A percentile compares a stretch with the other conserved stretches of the same genome.
These are phyloP conservation scores for Phyllosticta citrichinensis DNA, from an alignment of 2,329 filamentous ascomycete genomes.

Conservation along the genomic window DNA sequence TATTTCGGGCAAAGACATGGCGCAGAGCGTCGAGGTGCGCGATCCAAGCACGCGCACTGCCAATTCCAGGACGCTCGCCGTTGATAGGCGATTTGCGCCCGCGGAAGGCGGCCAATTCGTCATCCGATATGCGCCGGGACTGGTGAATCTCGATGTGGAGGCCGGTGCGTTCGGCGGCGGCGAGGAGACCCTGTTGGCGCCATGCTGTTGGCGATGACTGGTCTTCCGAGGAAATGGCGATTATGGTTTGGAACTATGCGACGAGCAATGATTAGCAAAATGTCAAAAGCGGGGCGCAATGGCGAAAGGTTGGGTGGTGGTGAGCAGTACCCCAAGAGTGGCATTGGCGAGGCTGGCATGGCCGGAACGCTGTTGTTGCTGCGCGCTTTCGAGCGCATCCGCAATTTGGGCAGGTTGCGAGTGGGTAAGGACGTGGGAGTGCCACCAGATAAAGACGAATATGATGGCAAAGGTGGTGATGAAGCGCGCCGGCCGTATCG, in stretches of 20 bases:
- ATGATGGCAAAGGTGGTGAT: slow-evolving; percentile 1
- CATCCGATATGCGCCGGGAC: slow-evolving; percentile 1
- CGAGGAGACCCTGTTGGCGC: slow-evolving; percentile 6
- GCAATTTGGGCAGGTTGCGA: not conserved
- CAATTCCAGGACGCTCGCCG: not conserved
- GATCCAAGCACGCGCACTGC: slow-evolving; percentile 7
- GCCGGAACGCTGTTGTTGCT: not conserved
- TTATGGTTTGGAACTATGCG: slow-evolving; percentile 5
- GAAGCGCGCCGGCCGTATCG: slow-evolving; percentile 4
- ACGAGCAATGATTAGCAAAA: not conserved
- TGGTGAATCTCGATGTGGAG: slow-evolving; percentile 3
- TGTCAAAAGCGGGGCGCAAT: not conserved
- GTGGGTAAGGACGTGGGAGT: slow-evolving; percentile 1
- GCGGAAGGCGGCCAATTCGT: slow-evolving; percentile 2
- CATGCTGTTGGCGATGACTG: slow-evolving; percentile 1
- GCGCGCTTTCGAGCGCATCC: not conserved
- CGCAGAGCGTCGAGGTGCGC: slow-evolving; percentile 7
- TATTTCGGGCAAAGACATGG: slow-evolving; percentile 3
- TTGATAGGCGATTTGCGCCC: not conserved
- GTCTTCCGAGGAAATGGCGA: slow-evolving; percentile 9
- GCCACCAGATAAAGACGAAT: not conserved
- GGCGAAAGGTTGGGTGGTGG: not conserved
- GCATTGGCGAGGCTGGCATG: not conserved
- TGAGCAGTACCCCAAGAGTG: slow-evolving; percentile 2
- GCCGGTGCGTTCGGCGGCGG: slow-evolving; percentile 4